Evolutionary conservation across 164 flowering plant species (phyloP).

Genomic region (Annona cherimola): DNA sequence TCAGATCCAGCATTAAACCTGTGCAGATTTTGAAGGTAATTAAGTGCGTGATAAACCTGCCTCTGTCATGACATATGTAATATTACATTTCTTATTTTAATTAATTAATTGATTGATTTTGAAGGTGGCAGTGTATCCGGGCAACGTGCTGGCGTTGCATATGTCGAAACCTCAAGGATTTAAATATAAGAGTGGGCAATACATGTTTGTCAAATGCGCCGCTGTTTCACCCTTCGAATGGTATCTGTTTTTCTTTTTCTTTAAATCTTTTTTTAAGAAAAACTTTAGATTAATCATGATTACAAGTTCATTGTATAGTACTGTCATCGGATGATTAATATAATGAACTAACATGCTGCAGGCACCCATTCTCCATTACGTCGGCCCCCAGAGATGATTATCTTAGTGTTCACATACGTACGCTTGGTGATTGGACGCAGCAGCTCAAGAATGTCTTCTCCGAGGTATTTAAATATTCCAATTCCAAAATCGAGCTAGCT

Average conservation of each 20-base stretch:
- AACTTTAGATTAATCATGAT: not conserved
- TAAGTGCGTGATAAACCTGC: too few species aligned
- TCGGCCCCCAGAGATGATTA: constrained; percentile 36
- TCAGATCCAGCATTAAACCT: constrained; percentile 42
- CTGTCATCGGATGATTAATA: not conserved
- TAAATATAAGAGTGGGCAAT: constrained; percentile 52
- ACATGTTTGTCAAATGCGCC: constrained; percentile 51
- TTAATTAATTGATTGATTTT: not conserved
- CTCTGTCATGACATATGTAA: too few species aligned
- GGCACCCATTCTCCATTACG: constrained; percentile 41
- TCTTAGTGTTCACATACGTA: constrained; percentile 35
- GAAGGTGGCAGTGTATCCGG: constrained; percentile 49
- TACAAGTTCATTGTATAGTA: not conserved
- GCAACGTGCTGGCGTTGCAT: constrained; percentile 41
- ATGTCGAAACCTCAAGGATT: constrained; percentile 56
- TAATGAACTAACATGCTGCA: constrained; percentile 6
- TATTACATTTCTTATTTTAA: not conserved
- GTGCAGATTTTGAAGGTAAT: constrained; percentile 43
- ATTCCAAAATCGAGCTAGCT: not conserved
- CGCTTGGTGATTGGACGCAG: constrained; percentile 38
- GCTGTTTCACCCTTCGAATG: constrained; percentile 55
- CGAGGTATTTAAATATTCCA: constrained; percentile 27
- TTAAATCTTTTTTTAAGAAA: not conserved
- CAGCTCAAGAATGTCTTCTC: constrained; percentile 63
- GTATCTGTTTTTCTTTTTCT: constrained; percentile 12